Percentiles rank a stretch among this genome's conserved stretches.
These are phyloP conservation scores for Sordariomycetes sp. DNA, from an alignment of 2,329 filamentous ascomycete genomes.

Conservation along the genomic window DNA sequence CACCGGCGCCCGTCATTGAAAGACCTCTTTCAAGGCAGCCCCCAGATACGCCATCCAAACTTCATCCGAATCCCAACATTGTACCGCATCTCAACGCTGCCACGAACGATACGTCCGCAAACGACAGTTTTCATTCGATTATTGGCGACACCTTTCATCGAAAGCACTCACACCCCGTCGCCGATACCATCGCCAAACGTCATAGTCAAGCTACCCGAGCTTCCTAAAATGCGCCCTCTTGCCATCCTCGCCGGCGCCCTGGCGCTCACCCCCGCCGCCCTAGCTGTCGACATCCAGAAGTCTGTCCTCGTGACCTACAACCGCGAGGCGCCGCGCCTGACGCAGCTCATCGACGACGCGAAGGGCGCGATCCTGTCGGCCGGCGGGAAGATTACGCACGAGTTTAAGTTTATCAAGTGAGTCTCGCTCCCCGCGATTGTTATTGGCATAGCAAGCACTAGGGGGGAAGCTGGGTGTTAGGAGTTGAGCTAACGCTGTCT, in stretches of 20 bases:
- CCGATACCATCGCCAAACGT: neutral
- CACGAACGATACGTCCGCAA: neutral
- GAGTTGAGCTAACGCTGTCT: slow-evolving; percentile 12
- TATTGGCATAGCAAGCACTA: neutral
- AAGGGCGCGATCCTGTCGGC: slow-evolving; percentile 57
- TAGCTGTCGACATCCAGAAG: slow-evolving; percentile 55
- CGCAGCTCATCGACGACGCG: slow-evolving; percentile 54
- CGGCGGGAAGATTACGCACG: slow-evolving; percentile 68
- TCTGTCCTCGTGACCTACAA: slow-evolving; percentile 71
- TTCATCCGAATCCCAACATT: neutral
- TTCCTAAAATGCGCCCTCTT: slow-evolving; percentile 47
- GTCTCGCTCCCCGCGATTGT: slow-evolving; percentile 12
- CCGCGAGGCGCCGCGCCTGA: slow-evolving; percentile 48
- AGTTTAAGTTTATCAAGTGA: slow-evolving; percentile 57
- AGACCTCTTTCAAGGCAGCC: neutral
- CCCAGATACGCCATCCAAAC: neutral
- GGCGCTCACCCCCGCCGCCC: slow-evolving; percentile 40
- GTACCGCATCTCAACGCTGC: neutral
- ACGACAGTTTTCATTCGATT: neutral
- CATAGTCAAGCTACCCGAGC: slow-evolving; percentile 4
- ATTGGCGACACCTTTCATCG: neutral
- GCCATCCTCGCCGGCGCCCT: slow-evolving; percentile 39
- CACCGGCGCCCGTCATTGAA: neutral
- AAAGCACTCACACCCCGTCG: neutral
- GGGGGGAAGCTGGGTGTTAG: neutral